Evolutionary conservation across 1,139 yeast species (phyloP).

Genomic region (Pneumocystis canis): DNA sequence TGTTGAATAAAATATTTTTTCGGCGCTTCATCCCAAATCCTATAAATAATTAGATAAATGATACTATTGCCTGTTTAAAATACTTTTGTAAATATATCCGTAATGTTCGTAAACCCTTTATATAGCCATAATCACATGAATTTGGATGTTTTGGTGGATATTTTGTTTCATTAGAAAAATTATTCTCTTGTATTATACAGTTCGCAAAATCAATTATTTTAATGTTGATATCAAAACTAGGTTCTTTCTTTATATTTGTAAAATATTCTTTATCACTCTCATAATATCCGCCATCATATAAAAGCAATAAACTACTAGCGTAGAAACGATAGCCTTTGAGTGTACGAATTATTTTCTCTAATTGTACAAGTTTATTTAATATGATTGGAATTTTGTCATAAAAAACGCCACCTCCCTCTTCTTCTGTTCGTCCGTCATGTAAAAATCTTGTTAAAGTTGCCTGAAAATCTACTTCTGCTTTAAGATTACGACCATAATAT

Average conservation of each 20-base stretch:
- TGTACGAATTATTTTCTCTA: conserved; percentile 39
- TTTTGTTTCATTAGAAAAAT: conserved; percentile 30
- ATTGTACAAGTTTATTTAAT: conserved; percentile 42
- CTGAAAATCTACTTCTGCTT: conserved; percentile 63
- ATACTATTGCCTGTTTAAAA: neutral
- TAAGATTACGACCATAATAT: conserved; percentile 74
- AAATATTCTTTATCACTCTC: conserved; percentile 15
- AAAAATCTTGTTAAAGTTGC: conserved; percentile 59
- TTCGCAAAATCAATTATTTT: conserved; percentile 92
- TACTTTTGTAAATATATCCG: conserved; percentile 36
- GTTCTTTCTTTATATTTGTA: conserved; percentile 3
- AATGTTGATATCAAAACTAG: conserved; percentile 31
- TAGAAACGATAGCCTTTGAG: conserved; percentile 76
- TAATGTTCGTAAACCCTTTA: conserved; percentile 63
- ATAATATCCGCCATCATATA: conserved; percentile 59
- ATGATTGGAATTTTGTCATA: conserved; percentile 55
- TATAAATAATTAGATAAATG: neutral
- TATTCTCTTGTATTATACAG: conserved; percentile 60
- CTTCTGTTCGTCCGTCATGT: conserved; percentile 51
- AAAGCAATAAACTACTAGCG: conserved; percentile 74
- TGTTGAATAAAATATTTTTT: conserved; percentile 1
- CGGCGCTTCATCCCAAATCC: conserved; percentile 2
- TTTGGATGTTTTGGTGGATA: conserved; percentile 54
- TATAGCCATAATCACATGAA: conserved; percentile 64
- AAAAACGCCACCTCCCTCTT: conserved; percentile 33